phyloP scores from a whole-genome alignment of 2,329 filamentous ascomycete species.

The Claviceps africana region DNA sequence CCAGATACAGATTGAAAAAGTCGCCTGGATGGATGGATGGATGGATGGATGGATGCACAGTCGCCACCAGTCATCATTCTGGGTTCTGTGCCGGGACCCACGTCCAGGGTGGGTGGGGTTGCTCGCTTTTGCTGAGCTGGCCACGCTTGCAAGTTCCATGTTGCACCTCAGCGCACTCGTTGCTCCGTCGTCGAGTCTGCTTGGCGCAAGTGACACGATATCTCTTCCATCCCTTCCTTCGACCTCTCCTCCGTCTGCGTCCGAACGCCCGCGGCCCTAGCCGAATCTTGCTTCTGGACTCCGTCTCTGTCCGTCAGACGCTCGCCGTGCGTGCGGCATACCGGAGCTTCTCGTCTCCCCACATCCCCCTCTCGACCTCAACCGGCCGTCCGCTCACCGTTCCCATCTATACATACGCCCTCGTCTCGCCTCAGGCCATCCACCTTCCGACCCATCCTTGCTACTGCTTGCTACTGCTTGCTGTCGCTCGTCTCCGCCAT shows the following conservation, averaged over 20 bases:
- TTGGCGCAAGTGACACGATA: background rate
- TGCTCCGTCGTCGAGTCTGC: background rate
- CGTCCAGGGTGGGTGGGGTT: background rate
- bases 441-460: conserved; percentile 12
- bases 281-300: background rate
- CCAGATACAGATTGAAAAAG: too few relatives aligned
- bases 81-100: background rate
- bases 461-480: conserved; percentile 4
- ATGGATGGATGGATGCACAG: background rate
- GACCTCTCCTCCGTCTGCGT: conserved; percentile 2
- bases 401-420: conserved; percentile 4
- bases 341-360: conserved; percentile 3
- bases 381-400: background rate
- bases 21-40: too few relatives aligned
- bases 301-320: background rate
- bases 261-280: conserved; percentile 6
- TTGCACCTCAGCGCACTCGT: too few relatives aligned
- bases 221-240: conserved; percentile 4
- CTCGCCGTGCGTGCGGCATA: conserved; percentile 5
- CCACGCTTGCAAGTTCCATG: background rate
- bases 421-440: conserved; percentile 2
- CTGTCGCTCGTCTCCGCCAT: conserved; percentile 27
- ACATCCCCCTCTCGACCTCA: background rate
- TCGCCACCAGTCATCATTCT: background rate
- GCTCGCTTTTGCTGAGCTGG: background rate